These are phyloP conservation scores for Aureobasidium sp. DNA, from an alignment of 2,329 filamentous ascomycete genomes.

Conservation along the genomic window DNA sequence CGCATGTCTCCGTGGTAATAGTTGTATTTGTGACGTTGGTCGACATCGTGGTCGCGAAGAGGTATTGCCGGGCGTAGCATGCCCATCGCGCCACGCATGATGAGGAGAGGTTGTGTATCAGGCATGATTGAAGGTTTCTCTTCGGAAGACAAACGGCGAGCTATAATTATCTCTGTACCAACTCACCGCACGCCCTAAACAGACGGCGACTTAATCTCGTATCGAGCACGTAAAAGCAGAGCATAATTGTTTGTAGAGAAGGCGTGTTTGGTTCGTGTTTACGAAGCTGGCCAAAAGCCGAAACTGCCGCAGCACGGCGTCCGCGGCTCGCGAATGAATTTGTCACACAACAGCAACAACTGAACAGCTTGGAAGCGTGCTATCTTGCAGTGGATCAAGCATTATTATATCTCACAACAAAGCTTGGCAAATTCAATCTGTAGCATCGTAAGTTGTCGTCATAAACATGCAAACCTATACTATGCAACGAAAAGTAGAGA, in stretches of 20 bases:
- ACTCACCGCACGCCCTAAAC: background rate
- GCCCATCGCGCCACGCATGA: background rate
- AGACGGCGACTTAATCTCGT: background rate
- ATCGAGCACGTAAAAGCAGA: background rate
- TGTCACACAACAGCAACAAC: background rate
- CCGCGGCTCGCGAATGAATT: background rate
- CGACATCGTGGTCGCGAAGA: background rate
- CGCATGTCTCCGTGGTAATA: background rate
- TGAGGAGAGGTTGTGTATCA: background rate
- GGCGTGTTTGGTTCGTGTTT: background rate
- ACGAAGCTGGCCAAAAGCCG: background rate
- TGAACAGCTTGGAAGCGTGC: background rate
- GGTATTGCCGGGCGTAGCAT: no score
- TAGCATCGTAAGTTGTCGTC: background rate
- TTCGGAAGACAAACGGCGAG: background rate
- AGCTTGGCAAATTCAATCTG: no score
- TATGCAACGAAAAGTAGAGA: background rate
- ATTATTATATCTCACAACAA: no score
- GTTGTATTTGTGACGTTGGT: background rate
- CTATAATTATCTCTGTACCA: background rate
- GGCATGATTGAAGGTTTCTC: background rate
- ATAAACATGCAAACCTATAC: background rate
- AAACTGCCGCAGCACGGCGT: background rate
- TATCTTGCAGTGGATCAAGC: no score
- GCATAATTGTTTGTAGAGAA: background rate